A percentile compares a stretch with the other conserved stretches of the same genome.
Conservation (phyloP, 768 basidiomycete species). For the Astraeus odoratus region DNA sequence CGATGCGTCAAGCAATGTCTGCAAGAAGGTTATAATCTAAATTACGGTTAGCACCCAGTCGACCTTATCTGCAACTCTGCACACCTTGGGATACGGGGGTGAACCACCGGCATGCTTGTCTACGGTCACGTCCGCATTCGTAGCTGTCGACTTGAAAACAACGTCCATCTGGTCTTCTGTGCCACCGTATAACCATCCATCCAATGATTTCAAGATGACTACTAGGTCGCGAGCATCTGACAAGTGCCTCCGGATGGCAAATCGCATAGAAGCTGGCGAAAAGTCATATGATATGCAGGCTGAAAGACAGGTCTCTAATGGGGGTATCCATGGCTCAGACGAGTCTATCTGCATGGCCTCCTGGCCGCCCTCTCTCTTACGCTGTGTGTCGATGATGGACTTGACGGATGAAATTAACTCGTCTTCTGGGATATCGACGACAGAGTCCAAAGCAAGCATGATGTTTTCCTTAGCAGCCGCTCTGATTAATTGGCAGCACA, state of each 20-base stretch:
- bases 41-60: slow-evolving; percentile 29
- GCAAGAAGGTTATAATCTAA: slow-evolving; percentile 55
- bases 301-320: slow-evolving; percentile 32
- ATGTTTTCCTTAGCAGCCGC: slow-evolving; percentile 30
- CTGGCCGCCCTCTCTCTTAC: slow-evolving; percentile 11
- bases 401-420: slow-evolving; percentile 53
- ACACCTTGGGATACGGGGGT: slow-evolving; percentile 32
- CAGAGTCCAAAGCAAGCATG: slow-evolving; percentile 42
- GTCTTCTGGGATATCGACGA: slow-evolving; percentile 59
- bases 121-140: slow-evolving; percentile 2
- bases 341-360: slow-evolving; percentile 34
- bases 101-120: slow-evolving; percentile 3
- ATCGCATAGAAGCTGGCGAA: slow-evolving; percentile 32
- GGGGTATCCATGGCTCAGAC: slow-evolving; percentile 21
- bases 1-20: slow-evolving; percentile 63
- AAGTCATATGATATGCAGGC: slow-evolving; percentile 35
- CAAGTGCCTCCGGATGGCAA: slow-evolving; percentile 38
- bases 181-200: slow-evolving; percentile 33
- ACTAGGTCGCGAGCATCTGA: slow-evolving; percentile 34
- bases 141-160: slow-evolving; percentile 17
- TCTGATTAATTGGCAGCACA: background rate
- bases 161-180: slow-evolving; percentile 18
- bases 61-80: slow-evolving; percentile 26
- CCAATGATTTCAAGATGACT: slow-evolving; percentile 31
- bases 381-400: slow-evolving; percentile 35